Evolutionary conservation across 495 filamentous ascomycete species (phyloP), one percentile per base, ranked within the genome.

Genomic region (Aspergillus panamensis): DNA sequence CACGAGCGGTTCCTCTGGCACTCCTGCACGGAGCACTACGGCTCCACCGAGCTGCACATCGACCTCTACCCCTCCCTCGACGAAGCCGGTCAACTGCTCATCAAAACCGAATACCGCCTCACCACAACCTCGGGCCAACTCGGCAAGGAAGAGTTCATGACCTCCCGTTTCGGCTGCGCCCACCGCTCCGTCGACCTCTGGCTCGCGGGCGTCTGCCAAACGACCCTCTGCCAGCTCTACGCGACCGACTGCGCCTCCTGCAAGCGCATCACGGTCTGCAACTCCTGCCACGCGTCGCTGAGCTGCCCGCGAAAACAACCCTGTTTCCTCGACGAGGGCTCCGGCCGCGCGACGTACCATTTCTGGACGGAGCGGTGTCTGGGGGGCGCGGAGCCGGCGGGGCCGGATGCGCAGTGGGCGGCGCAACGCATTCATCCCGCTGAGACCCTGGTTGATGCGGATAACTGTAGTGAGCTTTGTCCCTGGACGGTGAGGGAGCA

Each of bases 401-500:
- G 58, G 1, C 76, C 76, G 1, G 75, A 77, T 58, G 37, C 52
- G 20, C 40, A 16, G n/a, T 66, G 64, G 64, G 75, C 65, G 9
- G 53, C 61, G 10, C 75, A 77, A 53, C 65, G 76, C 45, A 75
- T 77, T 8, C 76, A 79, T 51, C 76, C 76, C 1, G 72, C 61
- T 30, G 73, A 73, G 47, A 64, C 68, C 0, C 57, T 68, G 7
- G 63, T 76, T n/a, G 62, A 67, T 51, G 59, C 72, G 55, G 69
- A 74, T 14, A 76, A 73, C 48, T 77, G 73, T 62, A 71, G 70
- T 57, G 73, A 77, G 62, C 64, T 76, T 13, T 78, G 76, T 57
- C 76, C 76, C 3, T 79, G 76, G 76, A 76, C 74, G 6, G 62
- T 77, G 3, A 69, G 76, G 19, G 72, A 75, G 53, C 76, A 78